phyloP scores from a whole-genome alignment of 768 basidiomycete species.

The Boletus subcaerulescens region DNA sequence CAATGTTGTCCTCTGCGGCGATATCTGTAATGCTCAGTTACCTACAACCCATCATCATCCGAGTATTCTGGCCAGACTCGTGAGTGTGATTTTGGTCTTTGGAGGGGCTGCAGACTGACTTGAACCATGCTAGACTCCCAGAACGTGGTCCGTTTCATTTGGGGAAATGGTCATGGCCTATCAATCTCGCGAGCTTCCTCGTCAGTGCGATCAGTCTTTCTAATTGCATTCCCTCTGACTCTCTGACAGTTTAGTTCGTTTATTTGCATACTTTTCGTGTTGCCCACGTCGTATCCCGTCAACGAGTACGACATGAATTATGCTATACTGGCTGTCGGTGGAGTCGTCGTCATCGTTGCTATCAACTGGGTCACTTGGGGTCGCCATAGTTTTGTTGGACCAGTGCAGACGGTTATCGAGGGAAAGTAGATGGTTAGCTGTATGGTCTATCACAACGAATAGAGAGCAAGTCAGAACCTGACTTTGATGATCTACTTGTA shows the following conservation, averaged over 20 bases:
- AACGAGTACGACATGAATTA: conserved; percentile 56
- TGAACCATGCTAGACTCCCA: conserved; percentile 35
- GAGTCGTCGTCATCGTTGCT: conserved; percentile 42
- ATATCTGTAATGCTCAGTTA: conserved; percentile 60
- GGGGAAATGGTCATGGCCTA: conserved; percentile 49
- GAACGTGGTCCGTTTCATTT: conserved; percentile 50
- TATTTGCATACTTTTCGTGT: conserved; percentile 53
- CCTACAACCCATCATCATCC: conserved; percentile 54
- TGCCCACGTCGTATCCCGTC: conserved; percentile 54
- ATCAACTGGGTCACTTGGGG: conserved; percentile 50
- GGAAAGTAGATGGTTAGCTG: not conserved
- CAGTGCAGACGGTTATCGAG: conserved; percentile 37
- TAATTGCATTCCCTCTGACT: not conserved
- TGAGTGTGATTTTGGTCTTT: conserved; percentile 24
- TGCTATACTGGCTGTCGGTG: conserved; percentile 51
- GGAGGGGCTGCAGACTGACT: not conserved
- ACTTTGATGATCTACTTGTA: not conserved
- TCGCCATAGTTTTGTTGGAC: conserved; percentile 41
- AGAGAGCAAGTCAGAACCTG: too few species aligned
- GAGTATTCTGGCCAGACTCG: conserved; percentile 55
- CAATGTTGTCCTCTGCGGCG: conserved; percentile 53
- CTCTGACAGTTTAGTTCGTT: conserved; percentile 46
- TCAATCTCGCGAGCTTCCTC: conserved; percentile 47
- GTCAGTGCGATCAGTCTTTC: conserved; percentile 27
- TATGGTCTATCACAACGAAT: too few species aligned